Conservation (phyloP, 768 basidiomycete genomes). For the Pleurotus salmoneostramineus region DNA sequence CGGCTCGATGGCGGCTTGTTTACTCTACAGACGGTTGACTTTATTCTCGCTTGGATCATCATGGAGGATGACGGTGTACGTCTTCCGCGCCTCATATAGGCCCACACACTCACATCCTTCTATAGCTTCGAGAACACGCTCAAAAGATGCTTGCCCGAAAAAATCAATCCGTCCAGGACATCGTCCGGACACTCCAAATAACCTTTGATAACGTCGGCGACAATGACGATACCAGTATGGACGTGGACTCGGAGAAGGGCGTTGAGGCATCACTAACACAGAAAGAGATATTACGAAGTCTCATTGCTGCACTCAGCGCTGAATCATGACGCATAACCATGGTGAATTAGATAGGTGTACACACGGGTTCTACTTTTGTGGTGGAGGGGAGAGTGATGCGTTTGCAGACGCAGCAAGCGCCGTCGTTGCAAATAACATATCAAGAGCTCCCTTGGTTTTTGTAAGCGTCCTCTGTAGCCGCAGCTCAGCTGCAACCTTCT, state of each 20-base stretch:
- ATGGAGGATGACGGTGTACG: conserved; percentile 99
- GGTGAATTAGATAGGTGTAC: neutral
- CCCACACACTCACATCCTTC: neutral
- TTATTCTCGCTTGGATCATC: conserved; percentile 89
- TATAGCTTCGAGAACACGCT: conserved; percentile 77
- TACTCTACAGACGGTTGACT: conserved; percentile 88
- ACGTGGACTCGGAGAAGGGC: conserved; percentile 18
- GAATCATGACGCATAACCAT: neutral
- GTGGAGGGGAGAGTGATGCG: neutral
- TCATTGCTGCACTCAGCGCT: conserved; percentile 57
- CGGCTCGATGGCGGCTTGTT: conserved; percentile 85
- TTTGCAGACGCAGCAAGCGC: conserved; percentile 11
- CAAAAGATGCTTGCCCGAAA: conserved; percentile 72
- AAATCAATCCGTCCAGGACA: conserved; percentile 63
- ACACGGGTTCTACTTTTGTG: neutral
- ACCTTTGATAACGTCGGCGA: conserved; percentile 74
- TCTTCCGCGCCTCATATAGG: conserved; percentile 3
- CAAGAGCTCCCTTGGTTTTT: conserved; percentile 80
- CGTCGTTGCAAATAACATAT: conserved; percentile 79
- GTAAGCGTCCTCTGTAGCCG: conserved; percentile 84
- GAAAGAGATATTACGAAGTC: conserved; percentile 62
- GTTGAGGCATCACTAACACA: conserved; percentile 46
- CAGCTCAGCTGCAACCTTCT: conserved; percentile 83
- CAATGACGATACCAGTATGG: conserved; percentile 30
- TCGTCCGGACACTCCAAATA: conserved; percentile 67